phyloP scores from a whole-genome alignment of 208 protist genomes.

The Leishmania tropica region DNA sequence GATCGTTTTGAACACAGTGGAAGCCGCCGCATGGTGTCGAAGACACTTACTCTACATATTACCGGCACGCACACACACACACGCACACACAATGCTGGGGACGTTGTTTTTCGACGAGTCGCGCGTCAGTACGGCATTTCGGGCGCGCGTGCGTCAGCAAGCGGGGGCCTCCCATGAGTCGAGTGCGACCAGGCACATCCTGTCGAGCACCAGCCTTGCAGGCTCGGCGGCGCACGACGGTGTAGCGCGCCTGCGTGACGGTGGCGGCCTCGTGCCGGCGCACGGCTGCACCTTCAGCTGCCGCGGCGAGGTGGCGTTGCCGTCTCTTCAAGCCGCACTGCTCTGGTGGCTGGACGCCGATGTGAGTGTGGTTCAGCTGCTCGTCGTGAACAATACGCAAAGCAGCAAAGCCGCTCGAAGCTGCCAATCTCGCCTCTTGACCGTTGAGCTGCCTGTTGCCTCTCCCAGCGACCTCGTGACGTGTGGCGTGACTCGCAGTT shows the following conservation, averaged over 20 bases:
- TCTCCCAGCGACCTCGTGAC: constrained; percentile 44
- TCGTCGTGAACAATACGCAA: constrained; percentile 49
- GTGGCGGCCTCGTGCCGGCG: constrained; percentile 3
- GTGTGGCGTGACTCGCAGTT: constrained; percentile 64
- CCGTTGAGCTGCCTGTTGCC: constrained; percentile 54
- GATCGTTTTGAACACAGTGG: background rate
- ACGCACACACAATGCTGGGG: constrained; percentile 48
- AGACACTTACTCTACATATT: background rate
- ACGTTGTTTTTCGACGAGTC: constrained; percentile 84
- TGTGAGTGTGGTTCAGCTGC: constrained; percentile 46
- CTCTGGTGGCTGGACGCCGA: constrained; percentile 80
- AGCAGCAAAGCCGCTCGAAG: constrained; percentile 44
- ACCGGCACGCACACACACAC: constrained; percentile 2
- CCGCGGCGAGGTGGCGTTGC: constrained; percentile 57
- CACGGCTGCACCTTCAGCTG: constrained; percentile 40
- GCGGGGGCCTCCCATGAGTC: background rate
- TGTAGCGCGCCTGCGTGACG: constrained; percentile 19
- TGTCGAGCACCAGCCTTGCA: background rate
- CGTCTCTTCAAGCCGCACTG: constrained; percentile 58
- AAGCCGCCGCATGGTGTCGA: background rate
- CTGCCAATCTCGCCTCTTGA: constrained; percentile 62
- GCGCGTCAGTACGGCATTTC: constrained; percentile 54
- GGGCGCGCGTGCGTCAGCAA: constrained; percentile 27
- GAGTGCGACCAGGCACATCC: constrained; percentile 5
- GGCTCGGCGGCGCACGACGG: background rate